phyloP scores from a whole-genome alignment of 805 yeast species.

The Pichia cabralensis region DNA sequence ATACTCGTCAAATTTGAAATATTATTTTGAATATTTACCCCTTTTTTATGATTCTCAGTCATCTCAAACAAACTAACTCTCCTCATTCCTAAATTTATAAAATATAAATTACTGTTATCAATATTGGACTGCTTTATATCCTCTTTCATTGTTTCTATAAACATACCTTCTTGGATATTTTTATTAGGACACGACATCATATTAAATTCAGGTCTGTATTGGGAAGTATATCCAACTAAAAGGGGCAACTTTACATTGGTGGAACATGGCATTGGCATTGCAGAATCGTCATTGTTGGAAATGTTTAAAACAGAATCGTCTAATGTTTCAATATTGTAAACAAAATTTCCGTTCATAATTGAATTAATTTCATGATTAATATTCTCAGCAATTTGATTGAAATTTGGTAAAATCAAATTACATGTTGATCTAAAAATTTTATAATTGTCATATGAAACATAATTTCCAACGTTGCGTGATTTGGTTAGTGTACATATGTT shows the following conservation, averaged over 20 bases:
- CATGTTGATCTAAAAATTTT: constrained; percentile 2
- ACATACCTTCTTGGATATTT: constrained; percentile 31
- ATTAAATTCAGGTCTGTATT: constrained; percentile 41
- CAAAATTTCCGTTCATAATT: constrained; percentile 12
- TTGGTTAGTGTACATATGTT: neutral
- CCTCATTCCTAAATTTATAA: constrained; percentile 21
- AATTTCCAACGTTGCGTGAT: no score
- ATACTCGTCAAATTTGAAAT: no score
- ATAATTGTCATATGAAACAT: neutral
- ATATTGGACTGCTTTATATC: constrained; percentile 20
- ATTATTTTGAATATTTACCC: no score
- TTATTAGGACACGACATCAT: constrained; percentile 42
- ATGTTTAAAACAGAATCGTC: neutral
- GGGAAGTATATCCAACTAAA: constrained; percentile 33
- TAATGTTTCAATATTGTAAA: neutral
- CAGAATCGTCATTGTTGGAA: neutral
- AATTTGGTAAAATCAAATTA: constrained; percentile 1
- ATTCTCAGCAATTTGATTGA: constrained; percentile 1
- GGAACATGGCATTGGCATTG: no score
- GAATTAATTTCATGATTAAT: constrained; percentile 8
- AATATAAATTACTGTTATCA: constrained; percentile 7
- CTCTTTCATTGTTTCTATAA: constrained; percentile 36
- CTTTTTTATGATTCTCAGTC: neutral
- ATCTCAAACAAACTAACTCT: constrained; percentile 18
- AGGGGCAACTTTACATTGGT: constrained; percentile 16